Base-by-base conservation (phyloP, 2,329 filamentous ascomycete species). In the Rhynchosporium agropyri region DNA sequence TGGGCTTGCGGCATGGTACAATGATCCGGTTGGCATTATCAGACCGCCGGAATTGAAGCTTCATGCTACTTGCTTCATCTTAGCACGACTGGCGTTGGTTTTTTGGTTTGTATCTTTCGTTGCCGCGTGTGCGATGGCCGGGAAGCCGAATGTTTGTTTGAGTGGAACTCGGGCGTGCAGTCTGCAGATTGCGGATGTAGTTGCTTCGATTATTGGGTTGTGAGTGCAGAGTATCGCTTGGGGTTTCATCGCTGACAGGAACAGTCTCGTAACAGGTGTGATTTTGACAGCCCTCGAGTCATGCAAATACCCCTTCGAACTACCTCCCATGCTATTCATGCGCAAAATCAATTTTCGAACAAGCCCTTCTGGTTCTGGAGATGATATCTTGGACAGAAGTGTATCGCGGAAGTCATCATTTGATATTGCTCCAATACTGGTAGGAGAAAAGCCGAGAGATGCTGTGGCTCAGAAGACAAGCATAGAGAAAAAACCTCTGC, bases 231-330 rank as follows among this genome's bases (percentile, higher is more conserved):
- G 28, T 12, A 3, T 28, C 4, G 49, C 8, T 2, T 28, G 3
- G 10, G 5, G 8, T 36, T 29, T 31, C 13, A 49, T 26, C 4
- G 28, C 45, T 61, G 33, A 64, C n/a, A 38, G 13, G 10, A 38
- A 26, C 13, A 73, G 71, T 40, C 29, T 69, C 15, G 58, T 66
- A 53, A 69, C 58, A 36, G 69, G 69, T 15, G 58, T 70, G 0
- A 63, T 72, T 15, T 55, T 73, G 15, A 69, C 69, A 26, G 68
- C 69, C 4, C 63, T 73, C 1, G 68, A 71, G 63, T 63, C 69
- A 2, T 71, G 69, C 60, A 65, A 68, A 51, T 68, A 67, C 29
- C 70, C 69, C 0, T 73, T 72, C 53, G 61, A 69, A 53, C 54
- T 60, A 1, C 69, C 67, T 0, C 15, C 57, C 9, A 5, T 63